Evolutionary conservation across 805 yeast species (phyloP).

Genomic region (Debaryomyces maramus): DNA sequence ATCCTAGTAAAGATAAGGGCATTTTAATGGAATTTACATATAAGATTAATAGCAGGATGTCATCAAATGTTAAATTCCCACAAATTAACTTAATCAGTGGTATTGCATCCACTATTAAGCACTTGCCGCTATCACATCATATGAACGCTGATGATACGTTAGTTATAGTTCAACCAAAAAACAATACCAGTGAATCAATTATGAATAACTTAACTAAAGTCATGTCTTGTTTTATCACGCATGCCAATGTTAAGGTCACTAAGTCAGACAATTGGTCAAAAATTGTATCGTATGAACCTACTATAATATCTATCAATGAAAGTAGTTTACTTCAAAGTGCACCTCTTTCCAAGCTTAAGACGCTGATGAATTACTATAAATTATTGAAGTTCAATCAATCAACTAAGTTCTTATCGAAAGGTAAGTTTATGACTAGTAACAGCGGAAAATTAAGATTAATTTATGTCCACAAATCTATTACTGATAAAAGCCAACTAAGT

Average conservation of each 20-base stretch:
- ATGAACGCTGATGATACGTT: constrained; percentile 25
- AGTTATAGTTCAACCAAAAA: constrained; percentile 18
- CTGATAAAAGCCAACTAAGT: constrained; percentile 14
- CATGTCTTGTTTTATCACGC: constrained; percentile 39
- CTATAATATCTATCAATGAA: constrained; percentile 31
- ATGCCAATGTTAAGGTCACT: constrained; percentile 23
- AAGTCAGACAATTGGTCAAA: constrained; percentile 11
- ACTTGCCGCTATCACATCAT: constrained; percentile 42
- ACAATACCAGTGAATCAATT: constrained; percentile 22
- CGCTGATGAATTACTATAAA: constrained; percentile 12
- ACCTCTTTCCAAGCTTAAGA: constrained; percentile 7
- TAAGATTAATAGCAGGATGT: constrained; percentile 11
- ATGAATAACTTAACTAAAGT: constrained; percentile 36
- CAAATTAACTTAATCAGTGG: constrained; percentile 56
- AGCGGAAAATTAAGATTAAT: constrained; percentile 39
- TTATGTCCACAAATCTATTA: constrained; percentile 35
- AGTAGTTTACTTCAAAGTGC: constrained; percentile 20
- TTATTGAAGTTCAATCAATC: constrained; percentile 34
- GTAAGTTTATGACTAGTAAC: constrained; percentile 40
- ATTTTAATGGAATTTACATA: constrained; percentile 29
- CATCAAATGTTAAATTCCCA: constrained; percentile 34
- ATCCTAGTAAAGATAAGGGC: constrained; percentile 36
- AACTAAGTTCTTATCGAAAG: constrained; percentile 46
- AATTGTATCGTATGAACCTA: constrained; percentile 20
- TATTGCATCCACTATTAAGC: constrained; percentile 51